Evolutionary conservation across 345 rosid species (phyloP), one percentile per base, ranked within the genome.

Genomic region (Citrus hindsii): DNA sequence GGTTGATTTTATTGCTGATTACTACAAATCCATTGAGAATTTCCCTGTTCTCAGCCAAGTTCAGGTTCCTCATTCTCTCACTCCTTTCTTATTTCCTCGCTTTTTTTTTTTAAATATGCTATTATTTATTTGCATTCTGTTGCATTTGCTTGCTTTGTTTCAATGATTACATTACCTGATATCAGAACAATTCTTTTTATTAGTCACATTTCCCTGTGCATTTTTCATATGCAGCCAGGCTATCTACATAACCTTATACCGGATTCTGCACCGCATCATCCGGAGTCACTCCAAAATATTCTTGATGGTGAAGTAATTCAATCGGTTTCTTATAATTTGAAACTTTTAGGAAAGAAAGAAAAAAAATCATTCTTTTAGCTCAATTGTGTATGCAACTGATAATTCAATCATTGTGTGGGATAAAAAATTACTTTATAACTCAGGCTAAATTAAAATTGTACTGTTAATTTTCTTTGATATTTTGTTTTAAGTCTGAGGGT

Each of bases 1-100:
- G 98, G 94, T 95, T 48, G 98, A 92, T 82, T 95, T 95, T 82
- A 90, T 95, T 79, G 98, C 97, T 10, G 98, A 95, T 84, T 95
- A 93, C 86, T 95, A 93, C 89, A 82, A 88, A 75, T 65, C 89
- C 80, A 85, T 95, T n/a, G 97, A 93, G 83, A 64, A 35, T 60
- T 89, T 89, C 86, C 98, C 98, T 9, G 97, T 95, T 83, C 93
- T 93, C 76, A 92, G 98, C 87, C 97, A 92, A 90, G 98, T 93
- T 80, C 76, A 91, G 93, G 95, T 91, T 59, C 64, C 37, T 48
- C 33, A 37, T 8, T 55, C 46, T 64, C 37, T 9, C 35, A 21
- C 8, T 62, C 28, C 28, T 61, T 25, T 61, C 10, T 35, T 35
- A 6, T 0, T 37, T 67, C 22, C n/a, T 28, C 13, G 13, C 0